Base-by-base conservation (phyloP, 768 basidiomycete species). In the Xerocomus brunneocitrinus region DNA sequence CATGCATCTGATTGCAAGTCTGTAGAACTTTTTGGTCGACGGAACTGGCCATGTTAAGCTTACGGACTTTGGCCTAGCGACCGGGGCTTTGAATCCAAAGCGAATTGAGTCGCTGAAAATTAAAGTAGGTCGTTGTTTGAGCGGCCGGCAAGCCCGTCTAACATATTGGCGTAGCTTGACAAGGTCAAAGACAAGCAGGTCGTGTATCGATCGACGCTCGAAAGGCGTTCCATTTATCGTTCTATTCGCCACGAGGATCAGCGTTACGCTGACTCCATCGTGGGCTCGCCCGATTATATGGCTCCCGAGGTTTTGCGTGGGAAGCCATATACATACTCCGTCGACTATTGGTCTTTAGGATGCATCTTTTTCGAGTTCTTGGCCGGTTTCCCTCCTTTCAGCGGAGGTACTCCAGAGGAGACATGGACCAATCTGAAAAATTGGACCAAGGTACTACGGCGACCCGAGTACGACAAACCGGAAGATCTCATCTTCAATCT, bases 391-490 rank as follows among this genome's bases (percentile, higher is more conserved):
- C 97, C 97, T 12, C 97, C 97, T 2, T 99, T 99, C 75, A 97
- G 91, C 44, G 97, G 97, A 16, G 83, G 87, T 38, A 93, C 89
- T 0, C 89, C 94, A 0, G 94, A 99, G 59, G 97, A 99, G 71
- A 99, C 97, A 0, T 99, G 97, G 97, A 92, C 92, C 14, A 98
- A 98, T 71, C 74, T 99, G 57, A 98, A 98, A 73, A 98, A 98
- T 68, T 99, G 97, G 97, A 83, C 86, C 16, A 89, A 89, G 57
- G 92, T 93, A 1, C 77, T 99, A 5, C 77, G 87, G n/a, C 71
- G 97, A 53, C 97, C 97, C 2, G 87, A 94, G 61, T 99, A 98
- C 62, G 95, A 98, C 67, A 87, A 88, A 59, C 89, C 91, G 2
- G 95, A 98, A 67, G 97, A 99, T 69, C 77, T 93, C 39, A 91